Evolutionary conservation across 2,329 filamentous ascomycete species (phyloP).

Genomic region (Hypoxylon sp.): DNA sequence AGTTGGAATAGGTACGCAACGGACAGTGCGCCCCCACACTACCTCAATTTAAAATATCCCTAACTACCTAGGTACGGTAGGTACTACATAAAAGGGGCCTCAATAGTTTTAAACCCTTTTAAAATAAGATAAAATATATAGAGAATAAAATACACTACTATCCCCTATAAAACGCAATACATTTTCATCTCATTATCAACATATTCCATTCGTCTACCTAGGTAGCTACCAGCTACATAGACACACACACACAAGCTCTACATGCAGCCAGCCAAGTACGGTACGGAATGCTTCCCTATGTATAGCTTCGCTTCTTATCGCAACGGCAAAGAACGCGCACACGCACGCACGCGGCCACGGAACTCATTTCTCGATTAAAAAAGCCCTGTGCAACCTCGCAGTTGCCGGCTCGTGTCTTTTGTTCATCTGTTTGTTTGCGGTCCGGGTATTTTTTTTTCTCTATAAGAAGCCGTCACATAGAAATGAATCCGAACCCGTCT

Average conservation of each 20-base stretch:
- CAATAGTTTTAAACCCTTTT: neutral
- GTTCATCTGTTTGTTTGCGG: constrained; percentile 18
- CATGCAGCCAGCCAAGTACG: neutral
- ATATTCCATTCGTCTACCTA: neutral
- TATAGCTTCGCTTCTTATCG: neutral
- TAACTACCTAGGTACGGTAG: neutral
- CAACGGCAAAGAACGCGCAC: neutral
- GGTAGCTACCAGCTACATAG: neutral
- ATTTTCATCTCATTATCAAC: neutral
- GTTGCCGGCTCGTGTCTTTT: constrained; percentile 23
- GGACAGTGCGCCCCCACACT: neutral
- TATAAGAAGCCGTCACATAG: constrained; percentile 32
- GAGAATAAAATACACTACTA: neutral
- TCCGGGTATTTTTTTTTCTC: constrained; percentile 40
- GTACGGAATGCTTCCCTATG: neutral
- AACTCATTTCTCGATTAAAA: constrained; percentile 8
- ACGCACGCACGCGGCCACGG: constrained; percentile 6
- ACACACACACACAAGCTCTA: neutral
- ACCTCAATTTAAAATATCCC: neutral
- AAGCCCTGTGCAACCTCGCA: constrained; percentile 24
- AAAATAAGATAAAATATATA: neutral
- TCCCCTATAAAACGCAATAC: neutral
- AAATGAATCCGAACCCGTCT: constrained; percentile 18
- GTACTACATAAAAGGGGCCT: neutral
- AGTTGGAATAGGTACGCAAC: too few species aligned